Base-by-base conservation (phyloP, 1,284 basidiomycete genomes). In the Cutaneotrichosporon sp. region DNA sequence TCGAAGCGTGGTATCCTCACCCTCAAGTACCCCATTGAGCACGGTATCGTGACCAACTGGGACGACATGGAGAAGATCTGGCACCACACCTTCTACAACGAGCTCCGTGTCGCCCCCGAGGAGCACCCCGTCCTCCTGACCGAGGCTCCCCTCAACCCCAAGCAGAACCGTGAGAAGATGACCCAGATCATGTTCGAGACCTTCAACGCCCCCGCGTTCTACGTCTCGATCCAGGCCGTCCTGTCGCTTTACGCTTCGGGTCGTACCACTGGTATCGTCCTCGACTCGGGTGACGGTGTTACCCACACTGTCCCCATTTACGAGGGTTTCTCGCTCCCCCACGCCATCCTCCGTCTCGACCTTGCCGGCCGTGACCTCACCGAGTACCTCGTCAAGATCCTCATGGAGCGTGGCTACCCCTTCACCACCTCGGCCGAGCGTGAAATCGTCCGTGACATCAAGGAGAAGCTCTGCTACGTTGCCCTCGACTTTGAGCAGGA, bases 161-260 rank as follows among this genome's bases (percentile, higher is more conserved):
- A 92, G 81, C 86, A 86, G 58, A 92, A 93, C 81, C 81, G 90
- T 73, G 90, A 94, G 80, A 92, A 92, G 83, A 92, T 92, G 89
- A 91, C 89, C 59, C 89, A 92, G 79, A 91, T 92, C 81, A 92
- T 92, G 88, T 94, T 94, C 76, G 90, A 94, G 81, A 93, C 90
- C 43, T 93, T 94, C 84, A 93, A 92, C 78, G 84, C 83, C 4
- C 90, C 90, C 52, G 90, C 90, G 15, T 91, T 93, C 81, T 92
- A 92, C 80, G 89, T 92, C 64, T 83, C 87, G 54, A 91, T 92
- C 77, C 90, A 93, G 79, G 90, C 90, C 74, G 90, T 92, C 52
- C 82, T 94, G 39, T 92, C 89, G 36, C 82, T 93, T 51, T 93
- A 92, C 78, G 89, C 90, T 34, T 93, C 89, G 55, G 90, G 90